Conservation (phyloP, 306 rosid genomes). For the Lablab purpureus region DNA sequence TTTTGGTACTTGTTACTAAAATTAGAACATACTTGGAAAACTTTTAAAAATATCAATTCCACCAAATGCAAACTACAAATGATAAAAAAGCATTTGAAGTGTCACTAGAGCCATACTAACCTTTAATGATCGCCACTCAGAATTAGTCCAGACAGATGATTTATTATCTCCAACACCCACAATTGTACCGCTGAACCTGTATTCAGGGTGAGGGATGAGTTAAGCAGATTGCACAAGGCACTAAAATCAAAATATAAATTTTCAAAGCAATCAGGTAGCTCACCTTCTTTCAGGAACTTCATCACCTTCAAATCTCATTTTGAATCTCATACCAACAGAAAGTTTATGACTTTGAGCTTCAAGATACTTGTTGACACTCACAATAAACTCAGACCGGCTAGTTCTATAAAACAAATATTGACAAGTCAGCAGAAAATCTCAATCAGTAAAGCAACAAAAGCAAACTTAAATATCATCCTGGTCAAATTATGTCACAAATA, state of each 20-base stretch:
- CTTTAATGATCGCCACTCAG: slow-evolving; percentile 98
- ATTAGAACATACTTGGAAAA: neutral
- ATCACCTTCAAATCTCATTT: slow-evolving; percentile 98
- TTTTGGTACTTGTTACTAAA: slow-evolving; percentile 21
- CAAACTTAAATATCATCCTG: slow-evolving; percentile 14
- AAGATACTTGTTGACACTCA: slow-evolving; percentile 89
- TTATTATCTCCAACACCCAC: slow-evolving; percentile 88
- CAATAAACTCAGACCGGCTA: slow-evolving; percentile 94
- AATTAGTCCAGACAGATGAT: slow-evolving; percentile 83
- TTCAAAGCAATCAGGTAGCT: slow-evolving; percentile 39
- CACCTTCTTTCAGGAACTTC: slow-evolving; percentile 99
- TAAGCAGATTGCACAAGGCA: slow-evolving; percentile 16
- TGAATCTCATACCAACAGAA: slow-evolving; percentile 98
- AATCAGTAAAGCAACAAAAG: slow-evolving; percentile 22
- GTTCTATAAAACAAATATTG: slow-evolving; percentile 65
- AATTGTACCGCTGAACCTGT: slow-evolving; percentile 98
- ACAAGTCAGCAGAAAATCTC: slow-evolving; percentile 47
- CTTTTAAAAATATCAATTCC: neutral
- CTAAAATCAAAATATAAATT: slow-evolving; percentile 33
- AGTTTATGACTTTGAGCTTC: slow-evolving; percentile 90
- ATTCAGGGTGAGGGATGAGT: slow-evolving; percentile 15
- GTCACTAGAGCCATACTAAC: slow-evolving; percentile 49
- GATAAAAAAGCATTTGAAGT: neutral
- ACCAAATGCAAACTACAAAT: slow-evolving; percentile 25
- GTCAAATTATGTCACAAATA: slow-evolving; percentile 34